Evolutionary conservation across 352 stramenopile species (phyloP).

Genomic region (Phytophthora hybrid): DNA sequence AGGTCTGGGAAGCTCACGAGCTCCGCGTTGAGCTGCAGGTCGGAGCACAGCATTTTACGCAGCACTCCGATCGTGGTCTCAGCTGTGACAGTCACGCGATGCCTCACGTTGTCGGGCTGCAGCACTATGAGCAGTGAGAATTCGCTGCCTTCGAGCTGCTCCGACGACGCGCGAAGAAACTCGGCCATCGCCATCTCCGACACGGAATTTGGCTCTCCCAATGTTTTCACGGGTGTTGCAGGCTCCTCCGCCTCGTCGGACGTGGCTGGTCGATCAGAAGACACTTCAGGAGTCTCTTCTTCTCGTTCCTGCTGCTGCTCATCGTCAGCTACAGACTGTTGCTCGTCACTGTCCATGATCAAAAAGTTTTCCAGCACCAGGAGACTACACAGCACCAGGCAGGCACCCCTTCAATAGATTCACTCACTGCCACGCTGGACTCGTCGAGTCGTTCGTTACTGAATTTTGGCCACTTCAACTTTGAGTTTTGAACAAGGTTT

Average conservation of each 20-base stretch:
- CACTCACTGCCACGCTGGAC: conserved; percentile 2
- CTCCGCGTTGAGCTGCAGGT: conserved; percentile 66
- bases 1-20: conserved; percentile 74
- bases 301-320: conserved; percentile 9
- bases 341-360: conserved; percentile 28
- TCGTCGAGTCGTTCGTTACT: conserved; percentile 19
- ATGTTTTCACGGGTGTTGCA: conserved; percentile 23
- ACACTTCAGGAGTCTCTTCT: neutral
- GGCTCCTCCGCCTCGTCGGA: conserved; percentile 23
- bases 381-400: too few species aligned
- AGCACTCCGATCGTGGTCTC: conserved; percentile 62
- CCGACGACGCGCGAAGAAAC: conserved; percentile 37
- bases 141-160: conserved; percentile 34
- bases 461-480: neutral
- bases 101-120: conserved; percentile 79
- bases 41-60: conserved; percentile 60
- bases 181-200: conserved; percentile 41
- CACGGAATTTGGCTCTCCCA: conserved; percentile 15
- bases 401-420: conserved; percentile 25
- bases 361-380: neutral
- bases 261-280: conserved; percentile 6
- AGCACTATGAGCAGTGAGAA: conserved; percentile 77
- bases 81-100: conserved; percentile 65
- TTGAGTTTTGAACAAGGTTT: conserved; percentile 21
- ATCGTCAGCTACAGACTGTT: conserved; percentile 14